These are phyloP conservation scores for Middelhovenomyces tepae DNA, from an alignment of 805 yeast genomes.

Conservation along the genomic window DNA sequence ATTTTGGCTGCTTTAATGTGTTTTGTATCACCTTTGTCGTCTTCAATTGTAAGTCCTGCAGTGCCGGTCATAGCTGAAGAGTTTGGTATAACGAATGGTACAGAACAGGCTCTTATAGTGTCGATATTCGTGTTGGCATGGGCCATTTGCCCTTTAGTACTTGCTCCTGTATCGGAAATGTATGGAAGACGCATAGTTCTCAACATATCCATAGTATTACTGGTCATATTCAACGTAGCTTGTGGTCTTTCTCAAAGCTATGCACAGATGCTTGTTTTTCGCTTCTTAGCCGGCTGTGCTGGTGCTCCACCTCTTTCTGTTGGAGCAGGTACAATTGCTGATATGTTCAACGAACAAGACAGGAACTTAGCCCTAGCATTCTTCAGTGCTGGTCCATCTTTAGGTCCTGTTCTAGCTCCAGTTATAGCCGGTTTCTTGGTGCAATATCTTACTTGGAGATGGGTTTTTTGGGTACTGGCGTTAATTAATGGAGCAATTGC, in stretches of 20 bases:
- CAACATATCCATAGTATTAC: conserved; percentile 40
- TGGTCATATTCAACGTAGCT: conserved; percentile 35
- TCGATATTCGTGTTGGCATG: conserved; percentile 62
- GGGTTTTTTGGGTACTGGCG: conserved; percentile 53
- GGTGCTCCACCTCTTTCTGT: conserved; percentile 62
- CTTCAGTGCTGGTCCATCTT: conserved; percentile 50
- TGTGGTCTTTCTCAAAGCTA: conserved; percentile 53
- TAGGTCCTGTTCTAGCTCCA: conserved; percentile 47
- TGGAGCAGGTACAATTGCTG: conserved; percentile 63
- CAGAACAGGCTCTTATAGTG: conserved; percentile 45
- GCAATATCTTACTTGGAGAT: conserved; percentile 45
- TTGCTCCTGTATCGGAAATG: conserved; percentile 62
- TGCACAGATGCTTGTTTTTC: conserved; percentile 46
- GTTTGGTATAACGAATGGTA: conserved; percentile 34
- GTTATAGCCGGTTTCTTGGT: conserved; percentile 47
- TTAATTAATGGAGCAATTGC: conserved; percentile 46
- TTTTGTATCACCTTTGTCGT: conserved; percentile 51
- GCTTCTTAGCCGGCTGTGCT: conserved; percentile 58
- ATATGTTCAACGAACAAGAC: conserved; percentile 42
- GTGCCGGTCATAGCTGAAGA: conserved; percentile 38
- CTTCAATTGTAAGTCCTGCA: conserved; percentile 57
- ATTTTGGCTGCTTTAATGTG: conserved; percentile 45
- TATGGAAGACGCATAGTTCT: conserved; percentile 54
- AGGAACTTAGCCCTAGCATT: conserved; percentile 50
- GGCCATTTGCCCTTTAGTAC: conserved; percentile 56